phyloP scores from a whole-genome alignment of 2,329 filamentous ascomycete species.

The Colletotrichum tofieldiae region DNA sequence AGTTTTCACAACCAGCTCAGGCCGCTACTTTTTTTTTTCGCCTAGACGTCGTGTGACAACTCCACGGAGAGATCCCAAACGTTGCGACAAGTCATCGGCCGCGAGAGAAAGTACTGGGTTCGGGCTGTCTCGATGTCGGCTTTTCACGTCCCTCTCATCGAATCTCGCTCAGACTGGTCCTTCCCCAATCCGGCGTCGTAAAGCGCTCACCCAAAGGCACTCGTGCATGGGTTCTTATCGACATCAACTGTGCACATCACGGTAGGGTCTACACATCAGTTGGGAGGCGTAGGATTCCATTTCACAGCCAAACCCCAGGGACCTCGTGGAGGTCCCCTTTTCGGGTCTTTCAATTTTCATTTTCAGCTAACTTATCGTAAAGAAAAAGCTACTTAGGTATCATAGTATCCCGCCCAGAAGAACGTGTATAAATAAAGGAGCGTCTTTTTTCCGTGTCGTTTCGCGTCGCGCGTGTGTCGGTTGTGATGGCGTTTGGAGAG shows the following conservation, averaged over 20 bases:
- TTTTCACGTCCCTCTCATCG: neutral
- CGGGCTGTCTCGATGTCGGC: neutral
- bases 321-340: neutral
- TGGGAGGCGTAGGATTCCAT: neutral
- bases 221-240: neutral
- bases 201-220: neutral
- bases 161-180: neutral
- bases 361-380: conserved; percentile 9
- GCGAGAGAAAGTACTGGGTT: neutral
- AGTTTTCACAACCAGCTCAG: conserved; percentile 6
- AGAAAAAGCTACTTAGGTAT: conserved; percentile 31
- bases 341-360: conserved; percentile 13
- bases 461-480: conserved; percentile 15
- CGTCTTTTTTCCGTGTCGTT: conserved; percentile 1
- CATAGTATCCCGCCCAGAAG: conserved; percentile 29
- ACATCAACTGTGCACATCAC: neutral
- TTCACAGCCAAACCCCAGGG: conserved; percentile 9
- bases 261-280: neutral
- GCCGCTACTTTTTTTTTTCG: neutral
- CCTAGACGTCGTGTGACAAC: neutral
- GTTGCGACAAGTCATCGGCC: neutral
- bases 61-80: neutral
- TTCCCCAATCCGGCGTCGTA: neutral
- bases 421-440: conserved; percentile 5
- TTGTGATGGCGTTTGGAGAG: neutral